Percentiles rank a stretch among this genome's conserved stretches.
phyloP scores from a whole-genome alignment of 495 filamentous ascomycete genomes.

The Lentithecium fluviatile region DNA sequence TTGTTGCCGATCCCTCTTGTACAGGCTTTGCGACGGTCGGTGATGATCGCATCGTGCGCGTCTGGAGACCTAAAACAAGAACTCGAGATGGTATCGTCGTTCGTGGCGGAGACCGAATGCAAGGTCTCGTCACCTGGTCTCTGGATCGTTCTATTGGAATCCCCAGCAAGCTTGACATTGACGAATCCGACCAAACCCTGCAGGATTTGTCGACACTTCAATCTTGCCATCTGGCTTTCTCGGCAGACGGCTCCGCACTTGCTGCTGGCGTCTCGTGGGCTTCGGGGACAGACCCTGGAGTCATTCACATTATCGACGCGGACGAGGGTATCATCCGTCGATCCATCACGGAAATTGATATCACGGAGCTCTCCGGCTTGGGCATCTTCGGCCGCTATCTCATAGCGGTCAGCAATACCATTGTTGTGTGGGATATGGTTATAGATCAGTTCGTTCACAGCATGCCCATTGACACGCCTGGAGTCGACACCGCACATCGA shows the following conservation, averaged over 20 bases:
- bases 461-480: slow-evolving; percentile 42
- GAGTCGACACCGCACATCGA: slow-evolving; percentile 40
- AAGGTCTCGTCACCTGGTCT: slow-evolving; percentile 66
- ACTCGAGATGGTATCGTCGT: slow-evolving; percentile 61
- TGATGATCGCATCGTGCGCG: slow-evolving; percentile 68
- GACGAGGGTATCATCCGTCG: slow-evolving; percentile 54
- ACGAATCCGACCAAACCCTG: slow-evolving; percentile 12
- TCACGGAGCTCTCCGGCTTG: slow-evolving; percentile 54
- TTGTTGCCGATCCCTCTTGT: slow-evolving; percentile 64
- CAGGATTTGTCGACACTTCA: background rate
- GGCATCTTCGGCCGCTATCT: slow-evolving; percentile 60
- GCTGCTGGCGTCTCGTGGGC: slow-evolving; percentile 55
- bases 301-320: slow-evolving; percentile 62
- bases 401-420: slow-evolving; percentile 60
- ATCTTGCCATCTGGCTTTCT: slow-evolving; percentile 66
- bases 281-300: slow-evolving; percentile 46
- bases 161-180: slow-evolving; percentile 45
- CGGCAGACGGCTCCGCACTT: slow-evolving; percentile 82
- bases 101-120: slow-evolving; percentile 48
- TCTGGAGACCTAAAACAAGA: slow-evolving; percentile 71
- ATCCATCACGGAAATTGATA: slow-evolving; percentile 56
- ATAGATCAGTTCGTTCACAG: slow-evolving; percentile 34
- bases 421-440: slow-evolving; percentile 44
- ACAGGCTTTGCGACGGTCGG: slow-evolving; percentile 80
- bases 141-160: slow-evolving; percentile 58